Evolutionary conservation across 192 early-diverging fungal genomes (phyloP).

Genomic region (Coemansia aciculifera): DNA sequence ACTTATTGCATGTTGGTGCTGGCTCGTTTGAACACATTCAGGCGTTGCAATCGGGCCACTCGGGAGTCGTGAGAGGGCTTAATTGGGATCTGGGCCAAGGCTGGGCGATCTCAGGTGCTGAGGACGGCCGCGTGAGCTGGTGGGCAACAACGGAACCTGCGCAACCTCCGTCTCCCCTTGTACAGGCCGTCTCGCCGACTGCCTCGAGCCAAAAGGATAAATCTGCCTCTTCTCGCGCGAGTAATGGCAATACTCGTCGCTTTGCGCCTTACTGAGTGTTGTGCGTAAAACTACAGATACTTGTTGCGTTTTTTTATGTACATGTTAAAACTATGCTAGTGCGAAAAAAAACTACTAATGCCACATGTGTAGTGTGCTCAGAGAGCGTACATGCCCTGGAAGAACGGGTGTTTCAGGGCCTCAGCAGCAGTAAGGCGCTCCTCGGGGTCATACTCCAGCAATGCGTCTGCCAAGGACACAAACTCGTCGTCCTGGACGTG

Average conservation of each 20-base stretch:
- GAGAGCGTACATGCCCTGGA: conserved; percentile 42
- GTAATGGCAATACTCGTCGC: conserved; percentile 14
- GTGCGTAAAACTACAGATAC: background rate
- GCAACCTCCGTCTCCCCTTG: background rate
- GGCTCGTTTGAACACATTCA: conserved; percentile 75
- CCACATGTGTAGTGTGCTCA: background rate
- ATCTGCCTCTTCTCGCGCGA: background rate
- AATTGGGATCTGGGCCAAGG: conserved; percentile 67
- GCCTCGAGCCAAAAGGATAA: conserved; percentile 7
- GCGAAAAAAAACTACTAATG: background rate
- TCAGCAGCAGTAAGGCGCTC: conserved; percentile 79
- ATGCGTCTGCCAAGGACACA: conserved; percentile 55
- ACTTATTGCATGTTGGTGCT: conserved; percentile 78
- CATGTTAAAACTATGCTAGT: conserved; percentile 1
- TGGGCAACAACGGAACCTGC: conserved; percentile 56
- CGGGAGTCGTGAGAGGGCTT: conserved; percentile 81
- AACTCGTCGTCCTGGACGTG: conserved; percentile 52
- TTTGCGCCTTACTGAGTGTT: conserved; percentile 29
- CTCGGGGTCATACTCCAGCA: conserved; percentile 88
- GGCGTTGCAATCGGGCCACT: conserved; percentile 74
- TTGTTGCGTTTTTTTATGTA: background rate
- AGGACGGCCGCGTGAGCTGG: conserved; percentile 71
- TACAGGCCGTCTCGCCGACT: background rate
- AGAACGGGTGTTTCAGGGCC: conserved; percentile 57
- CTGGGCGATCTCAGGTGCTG: conserved; percentile 72